phyloP scores from a whole-genome alignment of 164 flowering plant species.

The Stephania japonica region DNA sequence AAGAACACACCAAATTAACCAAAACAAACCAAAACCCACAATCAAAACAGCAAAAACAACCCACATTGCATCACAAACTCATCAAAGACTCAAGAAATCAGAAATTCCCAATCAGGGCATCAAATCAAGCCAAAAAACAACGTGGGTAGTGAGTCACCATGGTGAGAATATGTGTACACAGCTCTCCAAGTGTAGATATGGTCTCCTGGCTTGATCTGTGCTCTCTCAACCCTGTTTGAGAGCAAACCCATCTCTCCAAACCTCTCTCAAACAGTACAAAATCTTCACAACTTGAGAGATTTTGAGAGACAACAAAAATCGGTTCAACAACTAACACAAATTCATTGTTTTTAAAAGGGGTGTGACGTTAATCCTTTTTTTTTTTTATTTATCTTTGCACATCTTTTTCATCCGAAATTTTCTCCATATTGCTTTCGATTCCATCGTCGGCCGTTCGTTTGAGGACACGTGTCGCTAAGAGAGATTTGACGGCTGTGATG shows the following conservation, averaged over 20 bases:
- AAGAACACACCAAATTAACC: not conserved
- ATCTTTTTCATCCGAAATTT: not conserved
- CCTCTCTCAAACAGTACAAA: not conserved
- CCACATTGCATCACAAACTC: constrained; percentile 10
- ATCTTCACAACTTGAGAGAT: not conserved
- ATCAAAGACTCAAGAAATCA: not conserved
- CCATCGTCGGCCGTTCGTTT: not conserved
- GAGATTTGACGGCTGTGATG: not conserved
- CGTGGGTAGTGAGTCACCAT: constrained; percentile 40
- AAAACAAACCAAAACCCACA: not conserved
- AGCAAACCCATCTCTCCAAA: constrained; percentile 69
- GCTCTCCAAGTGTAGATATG: constrained; percentile 96
- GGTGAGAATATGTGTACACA: constrained; percentile 88
- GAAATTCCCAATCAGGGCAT: not conserved
- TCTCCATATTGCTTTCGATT: not conserved
- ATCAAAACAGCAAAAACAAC: not conserved
- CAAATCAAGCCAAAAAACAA: not conserved
- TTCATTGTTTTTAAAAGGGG: not conserved
- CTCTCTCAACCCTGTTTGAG: constrained; percentile 63
- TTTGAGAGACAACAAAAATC: not conserved
- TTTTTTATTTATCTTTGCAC: not conserved
- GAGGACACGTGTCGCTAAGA: not conserved
- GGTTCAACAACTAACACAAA: constrained; percentile 3
- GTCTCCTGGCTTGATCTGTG: constrained; percentile 74
- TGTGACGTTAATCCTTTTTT: not conserved